phyloP scores from a whole-genome alignment of 306 rosid species.

The Citrullus colocynthis region DNA sequence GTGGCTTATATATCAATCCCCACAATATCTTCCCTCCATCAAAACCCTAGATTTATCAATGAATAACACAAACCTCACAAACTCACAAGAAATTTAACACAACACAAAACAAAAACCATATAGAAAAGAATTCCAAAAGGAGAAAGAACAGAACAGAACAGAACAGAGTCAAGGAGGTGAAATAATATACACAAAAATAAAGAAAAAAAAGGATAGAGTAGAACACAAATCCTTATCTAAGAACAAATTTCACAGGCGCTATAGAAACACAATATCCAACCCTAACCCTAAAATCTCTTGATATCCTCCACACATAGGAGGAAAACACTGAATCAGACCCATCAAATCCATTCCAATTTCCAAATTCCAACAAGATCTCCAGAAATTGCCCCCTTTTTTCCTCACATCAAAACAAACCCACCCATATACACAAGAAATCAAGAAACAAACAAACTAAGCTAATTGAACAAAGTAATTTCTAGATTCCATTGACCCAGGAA shows the following conservation, averaged over 20 bases:
- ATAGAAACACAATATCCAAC: conserved; percentile 27
- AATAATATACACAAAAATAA: conserved; percentile 18
- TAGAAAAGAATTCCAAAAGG: not conserved
- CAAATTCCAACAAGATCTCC: conserved; percentile 7
- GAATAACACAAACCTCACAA: conserved; percentile 17
- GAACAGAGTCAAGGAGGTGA: not conserved
- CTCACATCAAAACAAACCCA: not conserved
- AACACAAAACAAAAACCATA: conserved; percentile 7
- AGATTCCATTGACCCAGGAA: conserved; percentile 9
- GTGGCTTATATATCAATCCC: conserved; percentile 48
- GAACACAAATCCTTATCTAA: conserved; percentile 4
- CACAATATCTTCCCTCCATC: conserved; percentile 98
- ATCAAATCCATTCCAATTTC: conserved; percentile 33
- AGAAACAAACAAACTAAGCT: not conserved
- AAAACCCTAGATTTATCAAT: conserved; percentile 76
- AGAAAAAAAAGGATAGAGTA: not conserved
- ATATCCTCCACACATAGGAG: conserved; percentile 49
- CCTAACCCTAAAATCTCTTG: conserved; percentile 35
- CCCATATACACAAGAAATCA: not conserved
- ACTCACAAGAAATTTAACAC: not conserved
- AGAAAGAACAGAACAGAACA: not conserved
- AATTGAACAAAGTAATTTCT: not conserved
- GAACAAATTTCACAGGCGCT: conserved; percentile 32
- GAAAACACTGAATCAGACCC: conserved; percentile 44
- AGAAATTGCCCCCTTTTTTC: not conserved